Evolutionary conservation across 495 filamentous ascomycete species (phyloP).

Genomic region (Neurospora terricola): DNA sequence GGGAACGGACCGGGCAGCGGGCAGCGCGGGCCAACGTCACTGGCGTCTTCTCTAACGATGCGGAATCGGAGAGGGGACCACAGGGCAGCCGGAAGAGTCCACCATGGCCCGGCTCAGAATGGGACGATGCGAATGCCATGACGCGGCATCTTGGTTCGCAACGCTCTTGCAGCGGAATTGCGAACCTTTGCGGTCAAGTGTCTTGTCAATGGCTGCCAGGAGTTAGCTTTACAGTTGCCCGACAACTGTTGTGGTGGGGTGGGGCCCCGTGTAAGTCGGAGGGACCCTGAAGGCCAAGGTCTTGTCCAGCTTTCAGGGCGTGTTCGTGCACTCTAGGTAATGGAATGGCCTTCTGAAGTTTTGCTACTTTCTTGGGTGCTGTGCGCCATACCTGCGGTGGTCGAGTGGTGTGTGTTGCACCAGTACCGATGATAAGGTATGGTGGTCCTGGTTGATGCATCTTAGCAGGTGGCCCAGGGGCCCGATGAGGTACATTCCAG

Average conservation of each 20-base stretch:
- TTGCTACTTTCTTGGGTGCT: background rate
- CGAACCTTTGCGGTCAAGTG: background rate
- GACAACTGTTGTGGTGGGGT: background rate
- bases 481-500: background rate
- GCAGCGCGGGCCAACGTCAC: background rate
- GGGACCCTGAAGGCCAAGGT: background rate
- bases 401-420: background rate
- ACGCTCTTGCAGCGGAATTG: background rate
- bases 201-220: background rate
- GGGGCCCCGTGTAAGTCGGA: background rate
- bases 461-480: too few species aligned
- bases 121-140: background rate
- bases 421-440: too few species aligned
- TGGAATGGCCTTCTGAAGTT: background rate
- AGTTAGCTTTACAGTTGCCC: background rate
- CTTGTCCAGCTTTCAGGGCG: background rate
- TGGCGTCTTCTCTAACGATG: background rate
- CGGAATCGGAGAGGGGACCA: background rate
- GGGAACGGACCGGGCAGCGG: background rate
- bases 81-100: background rate
- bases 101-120: background rate
- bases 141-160: background rate
- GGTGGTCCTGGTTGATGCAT: too few species aligned
- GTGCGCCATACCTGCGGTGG: background rate
- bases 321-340: too few species aligned